These are phyloP conservation scores for Aspergillus viridinutans DNA, from an alignment of 2,329 filamentous ascomycete genomes.

Conservation along the genomic window DNA sequence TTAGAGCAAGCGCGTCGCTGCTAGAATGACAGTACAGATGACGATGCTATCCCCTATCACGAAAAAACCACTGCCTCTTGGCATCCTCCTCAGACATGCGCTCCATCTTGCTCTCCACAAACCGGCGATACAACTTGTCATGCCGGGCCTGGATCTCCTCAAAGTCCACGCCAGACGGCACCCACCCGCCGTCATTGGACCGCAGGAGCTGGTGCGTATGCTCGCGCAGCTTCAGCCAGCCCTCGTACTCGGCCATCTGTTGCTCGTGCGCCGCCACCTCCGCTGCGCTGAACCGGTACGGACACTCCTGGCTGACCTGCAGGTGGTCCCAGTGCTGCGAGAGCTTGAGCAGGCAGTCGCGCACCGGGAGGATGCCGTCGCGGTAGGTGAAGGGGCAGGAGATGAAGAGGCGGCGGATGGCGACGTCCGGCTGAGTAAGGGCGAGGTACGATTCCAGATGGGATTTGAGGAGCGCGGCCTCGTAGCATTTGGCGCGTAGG, in stretches of 20 bases:
- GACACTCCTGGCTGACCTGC: conserved; percentile 5
- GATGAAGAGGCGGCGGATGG: conserved; percentile 13
- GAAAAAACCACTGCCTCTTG: conserved; percentile 14
- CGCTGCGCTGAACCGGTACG: conserved; percentile 7
- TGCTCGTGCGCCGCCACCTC: conserved; percentile 10
- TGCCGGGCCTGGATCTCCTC: conserved; percentile 8
- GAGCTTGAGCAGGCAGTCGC: conserved; percentile 11
- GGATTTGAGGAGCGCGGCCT: conserved; percentile 17
- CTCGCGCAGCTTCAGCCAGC: conserved; percentile 11
- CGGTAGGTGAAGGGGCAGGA: conserved; percentile 10
- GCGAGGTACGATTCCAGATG: conserved; percentile 15
- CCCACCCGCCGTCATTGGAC: conserved; percentile 13
- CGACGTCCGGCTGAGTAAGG: conserved; percentile 11
- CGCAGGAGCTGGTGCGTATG: conserved; percentile 13
- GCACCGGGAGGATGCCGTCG: conserved; percentile 13
- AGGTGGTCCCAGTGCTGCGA: conserved; percentile 12
- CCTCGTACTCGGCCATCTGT: conserved; percentile 9
- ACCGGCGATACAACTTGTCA: conserved; percentile 9
- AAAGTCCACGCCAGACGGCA: conserved; percentile 13
- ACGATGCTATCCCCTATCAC: conserved; percentile 5
- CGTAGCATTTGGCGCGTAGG: conserved; percentile 17
- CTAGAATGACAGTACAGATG: no score
- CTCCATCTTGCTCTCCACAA: conserved; percentile 7
- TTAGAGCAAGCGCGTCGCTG: no score
- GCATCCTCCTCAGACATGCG: conserved; percentile 10